Evolutionary conservation across 1,139 yeast species (phyloP).

Genomic region (Arxiozyma telluris): DNA sequence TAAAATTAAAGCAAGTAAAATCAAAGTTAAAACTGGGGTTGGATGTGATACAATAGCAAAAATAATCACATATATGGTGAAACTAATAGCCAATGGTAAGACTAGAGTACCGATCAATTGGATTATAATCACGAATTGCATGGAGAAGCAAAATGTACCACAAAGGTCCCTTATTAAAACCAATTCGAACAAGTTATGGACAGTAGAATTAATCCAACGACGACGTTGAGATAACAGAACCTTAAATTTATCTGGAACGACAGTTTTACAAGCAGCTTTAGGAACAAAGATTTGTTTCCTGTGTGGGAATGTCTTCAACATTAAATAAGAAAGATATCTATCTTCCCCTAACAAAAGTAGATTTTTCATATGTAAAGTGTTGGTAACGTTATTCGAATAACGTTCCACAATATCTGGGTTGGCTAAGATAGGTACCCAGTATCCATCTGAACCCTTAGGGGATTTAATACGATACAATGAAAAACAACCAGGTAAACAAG

Average conservation of each 20-base stretch:
- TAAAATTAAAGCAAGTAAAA: constrained; percentile 69
- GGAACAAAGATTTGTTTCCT: constrained; percentile 90
- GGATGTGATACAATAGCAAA: constrained; percentile 71
- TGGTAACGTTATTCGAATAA: constrained; percentile 81
- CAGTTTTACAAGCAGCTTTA: constrained; percentile 90
- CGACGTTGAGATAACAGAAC: constrained; percentile 90
- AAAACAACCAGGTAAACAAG: constrained; percentile 97
- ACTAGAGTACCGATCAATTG: constrained; percentile 88
- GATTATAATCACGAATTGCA: constrained; percentile 87
- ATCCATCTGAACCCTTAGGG: constrained; percentile 84
- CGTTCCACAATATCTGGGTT: constrained; percentile 96
- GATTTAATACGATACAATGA: constrained; percentile 91
- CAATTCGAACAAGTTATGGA: constrained; percentile 88
- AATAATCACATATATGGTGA: constrained; percentile 75
- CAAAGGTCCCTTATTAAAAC: constrained; percentile 83
- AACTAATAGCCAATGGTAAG: constrained; percentile 83
- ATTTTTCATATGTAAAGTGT: constrained; percentile 84
- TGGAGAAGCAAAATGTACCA: constrained; percentile 94
- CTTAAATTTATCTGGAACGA: constrained; percentile 75
- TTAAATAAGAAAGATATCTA: constrained; percentile 76
- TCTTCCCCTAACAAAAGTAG: constrained; percentile 88
- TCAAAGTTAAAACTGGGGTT: constrained; percentile 73
- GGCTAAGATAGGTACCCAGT: constrained; percentile 93
- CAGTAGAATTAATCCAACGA: constrained; percentile 97
- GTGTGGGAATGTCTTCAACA: constrained; percentile 88